Evolutionary conservation across 1,284 basidiomycete genomes (phyloP), one percentile per base, ranked within the genome.

Genomic region (Golubevia pallescens): DNA sequence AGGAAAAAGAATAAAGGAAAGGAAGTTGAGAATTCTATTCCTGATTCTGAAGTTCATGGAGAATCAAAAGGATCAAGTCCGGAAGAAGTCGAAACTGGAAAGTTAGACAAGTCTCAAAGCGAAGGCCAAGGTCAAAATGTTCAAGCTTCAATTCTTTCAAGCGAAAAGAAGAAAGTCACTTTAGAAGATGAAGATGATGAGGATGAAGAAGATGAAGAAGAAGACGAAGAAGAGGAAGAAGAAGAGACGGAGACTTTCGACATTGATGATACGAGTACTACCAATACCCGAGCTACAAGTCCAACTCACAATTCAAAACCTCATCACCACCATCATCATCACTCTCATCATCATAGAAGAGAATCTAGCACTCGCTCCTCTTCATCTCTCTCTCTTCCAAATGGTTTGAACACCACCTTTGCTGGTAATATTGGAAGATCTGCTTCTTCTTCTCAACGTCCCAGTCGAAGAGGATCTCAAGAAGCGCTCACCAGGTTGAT

Each of bases 261-360:
- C 57, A 84, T 84, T 20, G 79, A 83, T 57, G 81, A 83, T 52
- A 75, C 74, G 16, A 73, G 71, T 64, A 73, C 77, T 4, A 69
- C 73, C 2, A 65, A 69, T 19, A 74, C 72, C 2, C 62, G 78
- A n/a, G 65, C 69, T 60, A 70, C 68, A 62, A 73, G 68, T 52
- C 72, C 75, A 16, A 23, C 58, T 20, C 38, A 23, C 21, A 60
- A 24, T 6, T 38, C 64, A 14, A 51, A 51, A 4, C 61, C 54
- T 55, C 63, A 65, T 51, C 63, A 65, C 16, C 63, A 65, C 28
- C 62, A 64, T 42, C 20, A 32, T 6, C 62, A 64, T 48, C 62
- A 58, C 20, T n/a, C 20, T 7, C 62, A 64, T 16, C 61, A 42
- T 23, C 58, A 21, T 62, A 64, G 19, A 8, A 21, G n/a, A 5